Evolutionary conservation across 2,329 filamentous ascomycete genomes (phyloP), one percentile per base, ranked within the genome.

Genomic region (Cytospora chrysosperma): DNA sequence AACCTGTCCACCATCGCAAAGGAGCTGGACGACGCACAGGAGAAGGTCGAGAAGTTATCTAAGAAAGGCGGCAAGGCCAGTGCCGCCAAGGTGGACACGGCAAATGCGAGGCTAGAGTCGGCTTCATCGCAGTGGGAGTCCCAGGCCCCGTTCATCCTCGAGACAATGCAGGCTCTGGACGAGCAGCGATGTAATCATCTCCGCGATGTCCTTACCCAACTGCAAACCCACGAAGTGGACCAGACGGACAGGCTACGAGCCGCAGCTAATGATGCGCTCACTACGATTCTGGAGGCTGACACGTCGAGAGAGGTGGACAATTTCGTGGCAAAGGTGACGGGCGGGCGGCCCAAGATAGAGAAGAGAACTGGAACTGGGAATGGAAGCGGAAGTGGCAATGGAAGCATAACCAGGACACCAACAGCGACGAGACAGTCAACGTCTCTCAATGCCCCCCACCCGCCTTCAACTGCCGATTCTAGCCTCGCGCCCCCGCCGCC

Each of bases 111-210:
- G 68, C 85, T 96, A 51, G 91, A 96, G 67, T 87, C 87, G 65
- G 89, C 92, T n/a, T 86, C 83, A 52, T 85, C 89, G 68, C 90
- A 96, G 73, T 99, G 95, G 95, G 89, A 97, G 62, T 93, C 92
- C 0, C 93, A 97, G 75, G 92, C 95, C 17, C 95, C 95, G 1
- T 98, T 92, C 76, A 90, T 97, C 65, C 97, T 96, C 72, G 95
- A 99, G 77, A 90, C 89, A 65, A 85, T 99, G 28, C 95, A 99
- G 75, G 89, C 91, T 7, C 81, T 96, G 34, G 95, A 99, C 73
- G 95, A 99, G 78, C 88, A 86, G 70, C 87, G 95, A 62, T 81
- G 96, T 69, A 97, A 97, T 75, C 90, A 96, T 72, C 82, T 99
- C 64, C 90, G 94, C 66, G 94, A 98, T 75, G 85, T 91, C 49